These are phyloP conservation scores for Spatholobus suberectus DNA, from an alignment of 306 rosid species.

Conservation along the genomic window DNA sequence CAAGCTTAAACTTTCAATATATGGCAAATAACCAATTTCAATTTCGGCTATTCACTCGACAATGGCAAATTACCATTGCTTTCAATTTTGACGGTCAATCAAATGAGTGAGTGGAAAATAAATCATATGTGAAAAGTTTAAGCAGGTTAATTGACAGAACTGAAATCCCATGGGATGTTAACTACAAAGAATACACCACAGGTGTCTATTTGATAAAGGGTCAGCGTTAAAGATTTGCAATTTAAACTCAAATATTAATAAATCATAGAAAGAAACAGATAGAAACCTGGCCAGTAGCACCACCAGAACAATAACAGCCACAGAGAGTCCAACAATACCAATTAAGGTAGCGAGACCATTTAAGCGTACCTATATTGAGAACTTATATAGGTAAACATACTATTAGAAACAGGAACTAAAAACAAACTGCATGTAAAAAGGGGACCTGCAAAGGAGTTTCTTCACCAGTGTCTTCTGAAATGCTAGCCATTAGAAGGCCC, in stretches of 20 bases:
- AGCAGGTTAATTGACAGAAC: not conserved
- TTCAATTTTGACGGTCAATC: not conserved
- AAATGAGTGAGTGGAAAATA: not conserved
- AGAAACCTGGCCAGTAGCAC: conserved; percentile 77
- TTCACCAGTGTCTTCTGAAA: conserved; percentile 91
- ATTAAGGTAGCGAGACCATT: conserved; percentile 93
- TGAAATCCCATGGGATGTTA: not conserved
- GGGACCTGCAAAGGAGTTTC: conserved; percentile 97
- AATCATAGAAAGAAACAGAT: conserved; percentile 16
- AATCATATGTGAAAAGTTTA: not conserved
- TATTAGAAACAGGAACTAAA: not conserved
- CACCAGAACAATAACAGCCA: conserved; percentile 69
- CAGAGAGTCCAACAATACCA: conserved; percentile 84
- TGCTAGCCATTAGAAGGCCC: conserved; percentile 97
- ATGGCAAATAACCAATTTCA: not conserved
- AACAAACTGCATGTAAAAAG: not conserved
- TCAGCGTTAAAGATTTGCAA: conserved; percentile 4
- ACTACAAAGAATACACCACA: not conserved
- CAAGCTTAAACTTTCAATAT: conserved; percentile 1
- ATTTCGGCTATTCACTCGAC: not conserved
- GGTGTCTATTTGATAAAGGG: not conserved
- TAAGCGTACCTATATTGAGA: conserved; percentile 72
- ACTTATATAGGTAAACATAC: conserved; percentile 26
- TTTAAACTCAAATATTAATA: not conserved
- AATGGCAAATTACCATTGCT: not conserved